A percentile compares a stretch with the other conserved stretches of the same genome.
These are phyloP conservation scores for Secale cereale DNA, from an alignment of 176 grass and related monocot species.

Conservation along the genomic window DNA sequence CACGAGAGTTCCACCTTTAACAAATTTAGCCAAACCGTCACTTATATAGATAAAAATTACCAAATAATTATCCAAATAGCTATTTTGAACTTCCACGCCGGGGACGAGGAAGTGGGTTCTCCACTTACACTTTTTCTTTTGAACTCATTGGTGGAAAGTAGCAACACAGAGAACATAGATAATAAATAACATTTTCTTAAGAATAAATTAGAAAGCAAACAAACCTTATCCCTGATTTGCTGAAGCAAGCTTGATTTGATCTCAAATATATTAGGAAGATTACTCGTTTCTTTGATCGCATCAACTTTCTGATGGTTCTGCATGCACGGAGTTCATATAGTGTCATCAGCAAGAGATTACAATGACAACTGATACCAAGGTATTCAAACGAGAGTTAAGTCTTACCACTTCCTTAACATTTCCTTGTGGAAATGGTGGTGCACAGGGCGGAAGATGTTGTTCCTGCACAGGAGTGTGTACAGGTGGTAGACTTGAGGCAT, in stretches of 20 bases:
- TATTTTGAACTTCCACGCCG: not conserved
- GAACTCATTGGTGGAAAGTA: not conserved
- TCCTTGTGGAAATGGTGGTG: conserved; percentile 17
- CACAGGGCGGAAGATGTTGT: conserved; percentile 19
- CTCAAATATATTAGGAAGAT: conserved; percentile 31
- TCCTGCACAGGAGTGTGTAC: conserved; percentile 26
- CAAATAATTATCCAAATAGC: not conserved
- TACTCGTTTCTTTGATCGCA: conserved; percentile 24
- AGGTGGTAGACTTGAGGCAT: conserved; percentile 29
- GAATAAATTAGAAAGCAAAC: conserved; percentile 14
- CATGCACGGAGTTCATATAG: conserved; percentile 23
- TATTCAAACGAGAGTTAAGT: conserved; percentile 4
- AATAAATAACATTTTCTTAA: not conserved
- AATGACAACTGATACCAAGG: not conserved
- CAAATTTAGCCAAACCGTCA: not conserved
- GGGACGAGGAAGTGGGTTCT: not conserved
- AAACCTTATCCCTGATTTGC: conserved; percentile 90
- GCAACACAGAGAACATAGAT: not conserved
- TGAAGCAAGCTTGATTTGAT: conserved; percentile 61
- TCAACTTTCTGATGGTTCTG: conserved; percentile 48
- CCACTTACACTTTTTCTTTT: not conserved
- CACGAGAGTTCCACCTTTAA: not conserved
- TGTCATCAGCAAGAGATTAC: conserved; percentile 14
- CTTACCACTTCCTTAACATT: conserved; percentile 42
- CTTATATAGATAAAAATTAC: not conserved